Conservation (phyloP, 805 yeast species). For the Lachancea quebecensis region DNA sequence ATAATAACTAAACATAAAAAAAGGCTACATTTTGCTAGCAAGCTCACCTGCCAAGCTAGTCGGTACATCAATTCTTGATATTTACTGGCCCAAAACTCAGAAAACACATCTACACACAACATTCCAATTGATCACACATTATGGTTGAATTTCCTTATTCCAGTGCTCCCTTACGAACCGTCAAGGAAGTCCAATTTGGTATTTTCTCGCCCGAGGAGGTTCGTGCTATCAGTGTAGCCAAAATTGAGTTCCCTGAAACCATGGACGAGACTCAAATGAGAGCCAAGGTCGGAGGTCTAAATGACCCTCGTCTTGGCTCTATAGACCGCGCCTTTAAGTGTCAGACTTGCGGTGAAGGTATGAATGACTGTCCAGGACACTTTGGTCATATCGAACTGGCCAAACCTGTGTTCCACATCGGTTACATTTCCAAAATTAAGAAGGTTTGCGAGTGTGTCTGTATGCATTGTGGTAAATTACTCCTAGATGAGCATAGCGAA, state of each 20-base stretch:
- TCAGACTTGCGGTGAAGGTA: slow-evolving; percentile 98
- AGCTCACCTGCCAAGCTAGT: no score
- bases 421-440: slow-evolving; percentile 87
- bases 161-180: slow-evolving; percentile 96
- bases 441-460: slow-evolving; percentile 95
- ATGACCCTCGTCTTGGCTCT: slow-evolving; percentile 95
- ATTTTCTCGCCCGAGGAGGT: slow-evolving; percentile 95
- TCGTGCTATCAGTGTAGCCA: slow-evolving; percentile 95
- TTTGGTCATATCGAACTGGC: slow-evolving; percentile 98
- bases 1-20: neutral
- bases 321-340: slow-evolving; percentile 96
- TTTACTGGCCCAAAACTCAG: neutral
- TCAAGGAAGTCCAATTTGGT: slow-evolving; percentile 98
- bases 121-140: slow-evolving; percentile 8
- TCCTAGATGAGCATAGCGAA: slow-evolving; percentile 67
- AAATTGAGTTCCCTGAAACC: slow-evolving; percentile 97
- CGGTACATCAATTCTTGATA: no score
- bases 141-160: slow-evolving; percentile 76
- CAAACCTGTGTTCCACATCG: slow-evolving; percentile 97
- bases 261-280: slow-evolving; percentile 95
- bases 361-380: slow-evolving; percentile 99
- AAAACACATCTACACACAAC: neutral
- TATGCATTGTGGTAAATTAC: slow-evolving; percentile 95
- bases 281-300: slow-evolving; percentile 94
- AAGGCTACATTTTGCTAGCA: neutral